Conservation (phyloP, 176 grass and related monocot genomes). For the Zoysia pacifica region DNA sequence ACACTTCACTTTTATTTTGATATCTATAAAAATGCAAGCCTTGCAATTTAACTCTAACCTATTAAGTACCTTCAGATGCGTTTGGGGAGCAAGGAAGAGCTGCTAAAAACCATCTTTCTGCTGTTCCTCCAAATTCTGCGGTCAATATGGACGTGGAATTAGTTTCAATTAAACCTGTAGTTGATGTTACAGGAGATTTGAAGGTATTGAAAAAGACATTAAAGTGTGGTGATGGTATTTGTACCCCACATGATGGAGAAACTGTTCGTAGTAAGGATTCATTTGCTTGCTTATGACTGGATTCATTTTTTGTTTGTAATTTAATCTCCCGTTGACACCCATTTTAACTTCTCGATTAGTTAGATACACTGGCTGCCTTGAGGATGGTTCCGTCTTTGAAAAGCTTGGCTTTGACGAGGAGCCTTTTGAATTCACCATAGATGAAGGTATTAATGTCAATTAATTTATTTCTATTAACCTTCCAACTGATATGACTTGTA, state of each 20-base stretch:
- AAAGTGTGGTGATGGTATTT: conserved; percentile 34
- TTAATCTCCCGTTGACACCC: background rate
- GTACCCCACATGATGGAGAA: conserved; percentile 41
- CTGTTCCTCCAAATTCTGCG: conserved; percentile 37
- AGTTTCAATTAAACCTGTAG: conserved; percentile 43
- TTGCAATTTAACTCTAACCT: background rate
- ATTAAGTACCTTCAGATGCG: conserved; percentile 39
- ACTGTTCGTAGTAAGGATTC: conserved; percentile 41
- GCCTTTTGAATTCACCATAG: conserved; percentile 47
- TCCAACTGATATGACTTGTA: background rate
- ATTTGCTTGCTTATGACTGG: background rate
- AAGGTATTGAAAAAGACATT: conserved; percentile 48
- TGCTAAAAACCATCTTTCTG: conserved; percentile 22
- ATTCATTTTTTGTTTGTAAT: background rate
- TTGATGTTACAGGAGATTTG: conserved; percentile 46
- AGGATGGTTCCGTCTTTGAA: conserved; percentile 43
- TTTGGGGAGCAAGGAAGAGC: conserved; percentile 46
- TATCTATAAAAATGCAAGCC: background rate
- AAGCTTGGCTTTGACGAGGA: conserved; percentile 49
- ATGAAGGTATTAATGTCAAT: conserved; percentile 39
- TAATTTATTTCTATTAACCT: background rate
- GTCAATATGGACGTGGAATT: conserved; percentile 46
- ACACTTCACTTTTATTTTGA: background rate
- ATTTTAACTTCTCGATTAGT: conserved; percentile 33
- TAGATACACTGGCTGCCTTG: conserved; percentile 42